Evolutionary conservation across 129 eudicot genomes (phyloP).

Genomic region (Centella asiatica): DNA sequence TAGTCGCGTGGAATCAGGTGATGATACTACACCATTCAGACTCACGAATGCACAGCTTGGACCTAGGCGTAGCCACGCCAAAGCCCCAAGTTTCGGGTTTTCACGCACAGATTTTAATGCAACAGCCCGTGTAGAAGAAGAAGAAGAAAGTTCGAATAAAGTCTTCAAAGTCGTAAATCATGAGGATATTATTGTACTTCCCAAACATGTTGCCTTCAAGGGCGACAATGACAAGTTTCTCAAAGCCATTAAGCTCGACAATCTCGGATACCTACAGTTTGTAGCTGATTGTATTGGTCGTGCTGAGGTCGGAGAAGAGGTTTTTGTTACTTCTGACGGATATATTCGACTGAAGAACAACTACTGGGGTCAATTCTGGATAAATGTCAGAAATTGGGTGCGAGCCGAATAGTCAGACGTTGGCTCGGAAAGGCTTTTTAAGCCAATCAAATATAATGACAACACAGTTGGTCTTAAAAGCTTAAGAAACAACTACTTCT

Average conservation of each 20-base stretch:
- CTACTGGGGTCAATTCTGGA: neutral
- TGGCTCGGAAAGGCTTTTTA: neutral
- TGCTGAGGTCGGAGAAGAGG: neutral
- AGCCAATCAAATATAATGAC: neutral
- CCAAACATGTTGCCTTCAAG: conserved; percentile 7
- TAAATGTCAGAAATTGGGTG: conserved; percentile 1
- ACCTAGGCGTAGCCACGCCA: neutral
- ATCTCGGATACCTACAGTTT: neutral
- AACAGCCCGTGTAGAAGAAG: too few species aligned
- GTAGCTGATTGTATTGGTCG: neutral
- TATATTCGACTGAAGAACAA: neutral
- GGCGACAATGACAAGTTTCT: neutral
- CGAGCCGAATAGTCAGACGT: neutral
- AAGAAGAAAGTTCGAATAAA: neutral
- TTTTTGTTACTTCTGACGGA: neutral
- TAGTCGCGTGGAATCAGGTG: neutral
- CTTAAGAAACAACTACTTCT: conserved; percentile 2
- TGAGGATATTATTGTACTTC: neutral
- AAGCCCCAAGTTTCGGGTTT: neutral
- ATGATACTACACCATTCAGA: neutral
- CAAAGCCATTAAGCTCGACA: neutral
- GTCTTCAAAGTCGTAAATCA: neutral
- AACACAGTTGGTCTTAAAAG: neutral
- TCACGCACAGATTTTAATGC: neutral
- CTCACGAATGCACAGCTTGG: neutral